Conservation (phyloP, 306 rosid species). For the Ochetophila trinervis region DNA sequence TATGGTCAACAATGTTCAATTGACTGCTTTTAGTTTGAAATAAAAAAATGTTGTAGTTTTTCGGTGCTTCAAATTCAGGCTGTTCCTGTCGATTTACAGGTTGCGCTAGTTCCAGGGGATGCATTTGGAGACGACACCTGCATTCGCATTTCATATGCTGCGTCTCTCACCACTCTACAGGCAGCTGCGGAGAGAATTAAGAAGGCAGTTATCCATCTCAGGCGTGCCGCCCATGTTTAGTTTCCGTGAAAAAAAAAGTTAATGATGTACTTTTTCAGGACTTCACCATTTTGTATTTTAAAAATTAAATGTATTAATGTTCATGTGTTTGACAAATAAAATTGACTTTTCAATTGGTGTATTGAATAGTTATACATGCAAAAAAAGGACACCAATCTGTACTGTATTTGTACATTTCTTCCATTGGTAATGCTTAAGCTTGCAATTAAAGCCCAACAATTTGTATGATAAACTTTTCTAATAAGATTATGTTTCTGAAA, state of each 20-base stretch:
- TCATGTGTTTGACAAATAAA: neutral
- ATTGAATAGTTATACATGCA: neutral
- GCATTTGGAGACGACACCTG: conserved; percentile 88
- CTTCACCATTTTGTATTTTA: conserved; percentile 22
- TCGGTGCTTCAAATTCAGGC: conserved; percentile 6
- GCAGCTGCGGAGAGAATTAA: conserved; percentile 84
- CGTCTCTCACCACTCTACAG: conserved; percentile 66
- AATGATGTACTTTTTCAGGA: conserved; percentile 21
- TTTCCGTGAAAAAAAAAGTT: neutral
- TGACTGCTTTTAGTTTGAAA: neutral
- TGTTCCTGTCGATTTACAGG: conserved; percentile 47
- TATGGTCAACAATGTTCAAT: too few relatives aligned
- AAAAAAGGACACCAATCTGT: too few relatives aligned
- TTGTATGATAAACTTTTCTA: too few relatives aligned
- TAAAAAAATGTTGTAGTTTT: neutral
- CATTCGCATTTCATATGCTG: conserved; percentile 88
- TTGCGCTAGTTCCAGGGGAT: conserved; percentile 89
- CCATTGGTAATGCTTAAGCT: too few relatives aligned
- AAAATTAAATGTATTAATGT: neutral
- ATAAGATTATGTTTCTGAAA: too few relatives aligned
- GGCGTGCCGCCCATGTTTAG: conserved; percentile 49
- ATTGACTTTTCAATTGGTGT: neutral
- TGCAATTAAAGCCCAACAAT: too few relatives aligned
- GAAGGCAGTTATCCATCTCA: conserved; percentile 51
- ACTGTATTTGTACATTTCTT: too few relatives aligned